Conservation (phyloP, 495 filamentous ascomycete genomes). For the Penicillium crystallinum region DNA sequence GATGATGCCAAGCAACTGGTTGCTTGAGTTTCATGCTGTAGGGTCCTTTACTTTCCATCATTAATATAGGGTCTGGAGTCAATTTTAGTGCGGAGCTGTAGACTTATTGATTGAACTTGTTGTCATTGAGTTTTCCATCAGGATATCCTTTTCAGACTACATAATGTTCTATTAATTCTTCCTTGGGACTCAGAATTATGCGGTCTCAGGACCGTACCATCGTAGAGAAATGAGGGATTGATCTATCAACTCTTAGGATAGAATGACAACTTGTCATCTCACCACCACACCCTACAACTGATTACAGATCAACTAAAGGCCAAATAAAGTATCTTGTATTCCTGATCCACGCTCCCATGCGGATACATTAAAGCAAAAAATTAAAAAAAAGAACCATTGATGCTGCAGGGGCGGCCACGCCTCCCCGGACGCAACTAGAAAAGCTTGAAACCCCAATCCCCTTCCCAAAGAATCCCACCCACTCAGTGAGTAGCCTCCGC, state of each 20-base stretch:
- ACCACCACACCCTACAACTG: background rate
- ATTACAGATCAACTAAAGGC: background rate
- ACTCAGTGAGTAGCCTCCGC: slow-evolving; percentile 45
- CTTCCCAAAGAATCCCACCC: background rate
- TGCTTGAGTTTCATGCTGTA: slow-evolving; percentile 13
- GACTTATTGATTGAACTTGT: background rate
- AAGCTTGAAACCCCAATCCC: no score
- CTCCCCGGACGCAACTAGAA: no score
- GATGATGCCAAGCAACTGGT: slow-evolving; percentile 44
- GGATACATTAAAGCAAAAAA: background rate
- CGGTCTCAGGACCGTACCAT: background rate
- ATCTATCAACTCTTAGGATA: background rate
- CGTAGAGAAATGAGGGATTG: background rate
- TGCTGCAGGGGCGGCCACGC: background rate
- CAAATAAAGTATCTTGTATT: background rate
- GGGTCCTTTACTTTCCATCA: background rate
- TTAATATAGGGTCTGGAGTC: background rate
- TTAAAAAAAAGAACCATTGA: background rate
- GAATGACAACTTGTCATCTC: background rate
- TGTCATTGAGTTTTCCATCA: background rate
- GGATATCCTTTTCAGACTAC: slow-evolving; percentile 9
- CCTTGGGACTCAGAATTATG: background rate
- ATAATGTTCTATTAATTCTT: background rate
- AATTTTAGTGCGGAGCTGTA: background rate
- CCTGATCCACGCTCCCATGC: background rate